Conservation (phyloP, 1,284 basidiomycete species). For the Abortiporus biennis region DNA sequence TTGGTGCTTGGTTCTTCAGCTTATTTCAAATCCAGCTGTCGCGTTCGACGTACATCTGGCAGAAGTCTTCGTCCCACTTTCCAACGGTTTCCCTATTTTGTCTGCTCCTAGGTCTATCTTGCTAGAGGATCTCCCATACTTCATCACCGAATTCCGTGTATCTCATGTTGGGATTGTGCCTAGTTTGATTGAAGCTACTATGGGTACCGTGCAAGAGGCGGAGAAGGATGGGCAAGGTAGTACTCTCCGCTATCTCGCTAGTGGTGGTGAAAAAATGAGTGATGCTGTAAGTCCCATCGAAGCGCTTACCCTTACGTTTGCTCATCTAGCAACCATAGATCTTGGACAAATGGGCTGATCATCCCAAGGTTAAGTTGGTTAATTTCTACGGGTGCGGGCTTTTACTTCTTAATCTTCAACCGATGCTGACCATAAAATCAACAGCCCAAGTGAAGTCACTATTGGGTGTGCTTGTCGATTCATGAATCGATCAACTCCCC, state of each 20-base stretch:
- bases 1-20: conserved; percentile 17
- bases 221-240: conserved; percentile 20
- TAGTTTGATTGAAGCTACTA: conserved; percentile 47
- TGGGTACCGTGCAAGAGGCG: conserved; percentile 32
- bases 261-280: conserved; percentile 50
- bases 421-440: too few species aligned
- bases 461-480: conserved; percentile 46
- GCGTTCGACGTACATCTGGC: conserved; percentile 49
- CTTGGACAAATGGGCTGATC: conserved; percentile 44
- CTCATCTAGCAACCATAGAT: conserved; percentile 29
- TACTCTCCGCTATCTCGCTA: conserved; percentile 38
- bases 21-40: conserved; percentile 17
- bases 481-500: conserved; percentile 35
- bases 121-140: conserved; percentile 39
- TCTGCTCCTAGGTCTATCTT: conserved; percentile 39
- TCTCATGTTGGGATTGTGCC: conserved; percentile 51
- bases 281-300: conserved; percentile 33
- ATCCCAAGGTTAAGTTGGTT: conserved; percentile 36
- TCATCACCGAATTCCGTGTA: conserved; percentile 36
- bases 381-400: conserved; percentile 46
- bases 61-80: conserved; percentile 37
- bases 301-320: not conserved
- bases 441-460: conserved; percentile 38
- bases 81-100: conserved; percentile 39
- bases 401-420: conserved; percentile 11